Evolutionary conservation across 2,329 filamentous ascomycete genomes (phyloP), one percentile per base, ranked within the genome.

Genomic region (Ophiocordyceps sinensis): DNA sequence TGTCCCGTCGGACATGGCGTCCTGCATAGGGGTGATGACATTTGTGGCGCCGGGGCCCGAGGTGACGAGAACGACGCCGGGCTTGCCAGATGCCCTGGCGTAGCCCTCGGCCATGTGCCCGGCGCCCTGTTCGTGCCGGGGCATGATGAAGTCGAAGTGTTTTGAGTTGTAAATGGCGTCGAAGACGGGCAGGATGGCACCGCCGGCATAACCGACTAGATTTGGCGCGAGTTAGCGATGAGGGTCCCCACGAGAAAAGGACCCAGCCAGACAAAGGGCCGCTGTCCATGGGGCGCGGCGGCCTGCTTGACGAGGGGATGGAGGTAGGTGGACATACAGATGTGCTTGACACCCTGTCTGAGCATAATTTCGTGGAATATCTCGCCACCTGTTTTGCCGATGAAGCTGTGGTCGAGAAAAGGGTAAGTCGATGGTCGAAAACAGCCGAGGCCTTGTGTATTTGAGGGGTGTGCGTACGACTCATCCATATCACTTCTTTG

Each of bases 281-380:
- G 8, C 26, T 7, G n/a, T n/a, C 12, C 12, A 31, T 13, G 30
- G 30, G 13, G 32, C n/a, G n/a, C 3, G 19, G 19, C 19, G 19
- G 19, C 19, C 19, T 3, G 19, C 19, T 19, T 19, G 19, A 19
- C 19, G 32, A 10, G 32, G 15, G n/a, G n/a, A 10, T 13, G 13
- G 8, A 30, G 3, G 14, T 14, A 11, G 23, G 6, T 28, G 7
- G 47, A 80, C 85, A 58, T 72, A 94, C 86, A 96, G 57, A 96
- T 76, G 62, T 95, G 86, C 68, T 95, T 91, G 43, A 98, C 89
- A 52, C 72, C 76, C 53, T 89, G 84, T 56, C 89, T 75, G 46
- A 94, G 73, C 88, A 98, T 95, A 89, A 96, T 96, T 67, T 96
- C 89, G 63, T 96, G 88, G 65, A 96, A 94, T 53, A 96, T 95